Evolutionary conservation across 805 yeast species (phyloP).

Genomic region (Wickerhamomyces pijperi): DNA sequence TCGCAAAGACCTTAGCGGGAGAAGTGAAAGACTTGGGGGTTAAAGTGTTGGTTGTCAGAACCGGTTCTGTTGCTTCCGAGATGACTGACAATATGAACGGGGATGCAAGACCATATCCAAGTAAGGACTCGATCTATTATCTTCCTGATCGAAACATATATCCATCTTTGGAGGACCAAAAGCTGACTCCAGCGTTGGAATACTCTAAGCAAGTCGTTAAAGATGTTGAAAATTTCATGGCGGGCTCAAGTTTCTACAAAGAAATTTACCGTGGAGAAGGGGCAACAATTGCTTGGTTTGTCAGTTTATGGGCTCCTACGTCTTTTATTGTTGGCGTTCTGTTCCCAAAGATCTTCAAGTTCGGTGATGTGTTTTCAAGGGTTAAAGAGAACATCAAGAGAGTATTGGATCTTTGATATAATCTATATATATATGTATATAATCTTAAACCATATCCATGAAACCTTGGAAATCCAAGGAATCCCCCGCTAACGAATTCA

Average conservation of each 20-base stretch:
- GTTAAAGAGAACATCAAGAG: too few species aligned
- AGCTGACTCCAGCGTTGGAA: conserved; percentile 19
- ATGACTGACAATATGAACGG: conserved; percentile 11
- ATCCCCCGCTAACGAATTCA: conserved; percentile 29
- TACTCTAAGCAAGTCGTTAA: conserved; percentile 28
- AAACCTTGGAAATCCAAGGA: conserved; percentile 26
- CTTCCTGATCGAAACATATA: conserved; percentile 3
- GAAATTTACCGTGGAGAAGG: conserved; percentile 7
- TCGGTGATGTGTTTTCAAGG: too few species aligned
- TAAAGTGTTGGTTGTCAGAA: conserved; percentile 25
- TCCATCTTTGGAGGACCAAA: background rate
- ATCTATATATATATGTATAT: too few species aligned
- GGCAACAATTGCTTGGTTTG: conserved; percentile 4
- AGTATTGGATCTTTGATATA: too few species aligned
- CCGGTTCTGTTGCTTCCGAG: conserved; percentile 29
- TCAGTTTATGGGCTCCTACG: too few species aligned
- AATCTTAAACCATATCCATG: conserved; percentile 14
- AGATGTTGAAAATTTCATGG: conserved; percentile 16
- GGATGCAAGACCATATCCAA: background rate
- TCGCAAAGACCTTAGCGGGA: conserved; percentile 22
- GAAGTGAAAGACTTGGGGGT: conserved; percentile 30
- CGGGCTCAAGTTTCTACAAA: conserved; percentile 2
- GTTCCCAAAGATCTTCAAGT: too few species aligned
- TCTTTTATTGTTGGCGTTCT: too few species aligned
- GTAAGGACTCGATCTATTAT: conserved; percentile 9